A percentile compares a stretch with the other conserved stretches of the same genome.
phyloP scores from a whole-genome alignment of 106 monocot species.

The Acorus gramineus region DNA sequence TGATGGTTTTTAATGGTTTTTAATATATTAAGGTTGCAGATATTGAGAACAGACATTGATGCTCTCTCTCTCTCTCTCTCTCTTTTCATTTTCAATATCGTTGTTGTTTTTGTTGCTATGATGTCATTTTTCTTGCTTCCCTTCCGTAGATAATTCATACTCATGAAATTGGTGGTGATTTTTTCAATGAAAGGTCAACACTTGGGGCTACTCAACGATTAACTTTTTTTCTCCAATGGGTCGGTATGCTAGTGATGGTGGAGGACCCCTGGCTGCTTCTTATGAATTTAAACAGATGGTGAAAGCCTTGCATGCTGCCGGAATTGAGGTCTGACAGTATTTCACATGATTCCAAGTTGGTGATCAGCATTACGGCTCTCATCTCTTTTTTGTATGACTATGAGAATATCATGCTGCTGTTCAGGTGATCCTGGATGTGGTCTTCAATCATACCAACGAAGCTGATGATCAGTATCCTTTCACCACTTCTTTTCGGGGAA shows the following conservation, averaged over 20 bases:
- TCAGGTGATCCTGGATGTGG: constrained; percentile 96
- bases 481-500: constrained; percentile 95
- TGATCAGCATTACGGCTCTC: too few relatives aligned
- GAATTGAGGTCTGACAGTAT: constrained; percentile 64
- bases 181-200: constrained; percentile 57
- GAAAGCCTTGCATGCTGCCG: constrained; percentile 84
- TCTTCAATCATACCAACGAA: constrained; percentile 98
- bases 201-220: constrained; percentile 97
- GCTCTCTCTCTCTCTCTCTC: too few relatives aligned
- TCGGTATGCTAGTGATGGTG: constrained; percentile 87
- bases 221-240: constrained; percentile 99
- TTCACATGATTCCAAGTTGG: too few relatives aligned
- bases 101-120: too few relatives aligned
- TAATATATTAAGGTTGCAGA: too few relatives aligned
- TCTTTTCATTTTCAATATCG: too few relatives aligned
- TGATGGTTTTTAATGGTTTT: too few relatives aligned
- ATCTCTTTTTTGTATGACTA: too few relatives aligned
- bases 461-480: constrained; percentile 69
- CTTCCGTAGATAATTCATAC: too few relatives aligned
- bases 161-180: not conserved
- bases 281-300: constrained; percentile 93
- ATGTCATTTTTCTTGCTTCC: too few relatives aligned
- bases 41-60: too few relatives aligned
- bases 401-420: not conserved
- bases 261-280: constrained; percentile 71